A percentile compares a stretch with the other conserved stretches of the same genome.
Conservation (phyloP, 345 rosid genomes). For the Nephelium lappaceum region DNA sequence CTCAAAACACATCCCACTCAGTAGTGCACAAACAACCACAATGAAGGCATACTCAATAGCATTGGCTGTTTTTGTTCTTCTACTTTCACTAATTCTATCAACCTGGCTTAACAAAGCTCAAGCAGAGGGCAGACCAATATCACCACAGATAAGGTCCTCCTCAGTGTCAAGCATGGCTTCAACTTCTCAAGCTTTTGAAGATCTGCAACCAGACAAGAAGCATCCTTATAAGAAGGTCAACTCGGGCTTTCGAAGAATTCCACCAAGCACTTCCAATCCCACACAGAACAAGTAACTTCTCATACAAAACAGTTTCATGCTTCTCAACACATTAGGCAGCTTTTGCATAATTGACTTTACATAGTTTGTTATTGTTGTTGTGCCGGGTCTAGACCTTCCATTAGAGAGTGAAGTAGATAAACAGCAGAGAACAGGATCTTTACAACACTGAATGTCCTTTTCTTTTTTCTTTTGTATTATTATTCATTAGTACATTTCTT, state of each 20-base stretch:
- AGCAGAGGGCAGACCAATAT: conserved; percentile 45
- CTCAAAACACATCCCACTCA: background rate
- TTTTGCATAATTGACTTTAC: conserved; percentile 20
- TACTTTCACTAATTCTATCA: conserved; percentile 44
- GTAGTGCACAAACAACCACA: conserved; percentile 5
- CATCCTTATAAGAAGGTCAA: conserved; percentile 41
- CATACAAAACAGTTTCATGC: conserved; percentile 16
- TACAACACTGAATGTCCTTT: no score
- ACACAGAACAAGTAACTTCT: conserved; percentile 65
- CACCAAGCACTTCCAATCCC: conserved; percentile 72
- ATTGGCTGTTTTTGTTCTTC: conserved; percentile 37
- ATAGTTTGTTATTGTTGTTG: conserved; percentile 20
- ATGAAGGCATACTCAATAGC: conserved; percentile 50
- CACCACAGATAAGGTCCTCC: conserved; percentile 2
- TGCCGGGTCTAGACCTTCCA: conserved; percentile 40
- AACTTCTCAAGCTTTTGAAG: conserved; percentile 34
- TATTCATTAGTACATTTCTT: background rate
- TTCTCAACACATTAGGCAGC: conserved; percentile 13
- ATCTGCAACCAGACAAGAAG: conserved; percentile 39
- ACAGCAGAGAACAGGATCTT: conserved; percentile 24
- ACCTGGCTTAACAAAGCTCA: conserved; percentile 32
- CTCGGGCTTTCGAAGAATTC: conserved; percentile 65
- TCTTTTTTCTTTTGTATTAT: background rate
- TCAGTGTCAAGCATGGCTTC: conserved; percentile 27
- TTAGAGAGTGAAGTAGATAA: conserved; percentile 25